These are phyloP conservation scores for Globisporangium irregulare DNA, from an alignment of 352 stramenopile genomes.

Conservation along the genomic window DNA sequence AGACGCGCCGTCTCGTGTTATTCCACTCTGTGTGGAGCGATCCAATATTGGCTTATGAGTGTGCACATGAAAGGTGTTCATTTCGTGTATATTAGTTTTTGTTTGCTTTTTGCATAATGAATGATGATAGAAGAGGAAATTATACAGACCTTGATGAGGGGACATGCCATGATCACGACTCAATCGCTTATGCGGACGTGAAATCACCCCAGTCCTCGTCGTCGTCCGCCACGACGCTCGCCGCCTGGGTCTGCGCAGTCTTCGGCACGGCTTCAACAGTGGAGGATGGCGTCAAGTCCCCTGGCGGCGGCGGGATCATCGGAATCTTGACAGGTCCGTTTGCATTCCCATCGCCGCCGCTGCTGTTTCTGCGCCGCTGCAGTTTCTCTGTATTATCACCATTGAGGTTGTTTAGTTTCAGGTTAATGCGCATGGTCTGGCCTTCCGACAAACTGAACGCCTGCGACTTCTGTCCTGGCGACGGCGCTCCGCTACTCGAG, in stretches of 20 bases:
- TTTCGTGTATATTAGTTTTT: neutral
- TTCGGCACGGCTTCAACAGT: conserved; percentile 25
- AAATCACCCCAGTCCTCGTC: conserved; percentile 85
- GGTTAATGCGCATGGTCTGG: conserved; percentile 76
- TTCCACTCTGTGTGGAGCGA: neutral
- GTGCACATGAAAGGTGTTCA: neutral
- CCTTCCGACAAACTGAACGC: conserved; percentile 69
- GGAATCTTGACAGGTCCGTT: conserved; percentile 42
- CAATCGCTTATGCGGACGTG: conserved; percentile 50
- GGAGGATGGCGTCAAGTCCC: conserved; percentile 27
- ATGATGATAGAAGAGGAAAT: neutral
- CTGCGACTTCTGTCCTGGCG: conserved; percentile 29
- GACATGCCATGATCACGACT: neutral
- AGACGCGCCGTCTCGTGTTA: neutral
- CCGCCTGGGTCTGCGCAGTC: conserved; percentile 31
- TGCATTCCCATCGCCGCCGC: conserved; percentile 17
- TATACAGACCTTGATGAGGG: neutral
- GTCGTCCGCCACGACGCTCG: conserved; percentile 27
- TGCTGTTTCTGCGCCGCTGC: conserved; percentile 29
- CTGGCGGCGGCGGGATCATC: conserved; percentile 55
- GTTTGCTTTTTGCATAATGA: neutral
- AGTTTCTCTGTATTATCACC: conserved; percentile 26
- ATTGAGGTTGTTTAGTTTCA: conserved; percentile 42
- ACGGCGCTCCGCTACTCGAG: conserved; percentile 6
- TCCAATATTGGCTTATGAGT: neutral